Evolutionary conservation across 176 grass and related monocot species (phyloP).

Genomic region (Zizania latifolia): DNA sequence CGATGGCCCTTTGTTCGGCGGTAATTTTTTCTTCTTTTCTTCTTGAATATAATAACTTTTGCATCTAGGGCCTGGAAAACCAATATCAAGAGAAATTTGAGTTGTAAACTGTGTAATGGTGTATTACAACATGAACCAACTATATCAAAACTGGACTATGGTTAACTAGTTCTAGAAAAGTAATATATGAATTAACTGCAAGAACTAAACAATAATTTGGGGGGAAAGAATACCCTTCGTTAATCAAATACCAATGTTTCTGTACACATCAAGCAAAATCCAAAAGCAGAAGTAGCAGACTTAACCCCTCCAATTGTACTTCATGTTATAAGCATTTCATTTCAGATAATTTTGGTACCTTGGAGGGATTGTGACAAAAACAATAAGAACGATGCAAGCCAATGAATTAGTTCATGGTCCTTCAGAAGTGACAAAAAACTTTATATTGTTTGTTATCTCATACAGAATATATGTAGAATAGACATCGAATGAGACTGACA

Average conservation of each 20-base stretch:
- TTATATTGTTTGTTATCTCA: neutral
- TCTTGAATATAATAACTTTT: constrained; percentile 99
- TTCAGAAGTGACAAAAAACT: neutral
- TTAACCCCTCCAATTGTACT: neutral
- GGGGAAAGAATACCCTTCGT: too few species aligned
- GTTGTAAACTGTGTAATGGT: neutral
- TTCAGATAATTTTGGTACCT: neutral
- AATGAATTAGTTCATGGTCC: constrained; percentile 14
- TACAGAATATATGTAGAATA: neutral
- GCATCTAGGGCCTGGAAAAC: constrained; percentile 73
- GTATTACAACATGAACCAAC: neutral
- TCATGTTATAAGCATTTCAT: constrained; percentile 17
- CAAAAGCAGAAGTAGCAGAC: neutral
- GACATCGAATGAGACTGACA: neutral
- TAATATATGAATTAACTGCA: neutral
- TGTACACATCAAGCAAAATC: neutral
- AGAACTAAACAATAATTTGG: neutral
- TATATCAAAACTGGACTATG: constrained; percentile 2
- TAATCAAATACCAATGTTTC: neutral
- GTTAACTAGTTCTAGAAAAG: neutral
- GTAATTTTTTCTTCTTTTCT: constrained; percentile 97
- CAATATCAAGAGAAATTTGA: constrained; percentile 4
- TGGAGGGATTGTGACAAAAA: neutral
- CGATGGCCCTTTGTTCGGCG: constrained; percentile 94
- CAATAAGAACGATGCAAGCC: neutral